Evolutionary conservation across 129 eudicot genomes (phyloP).

Genomic region (Pseudognaphalium luteoalbum): DNA sequence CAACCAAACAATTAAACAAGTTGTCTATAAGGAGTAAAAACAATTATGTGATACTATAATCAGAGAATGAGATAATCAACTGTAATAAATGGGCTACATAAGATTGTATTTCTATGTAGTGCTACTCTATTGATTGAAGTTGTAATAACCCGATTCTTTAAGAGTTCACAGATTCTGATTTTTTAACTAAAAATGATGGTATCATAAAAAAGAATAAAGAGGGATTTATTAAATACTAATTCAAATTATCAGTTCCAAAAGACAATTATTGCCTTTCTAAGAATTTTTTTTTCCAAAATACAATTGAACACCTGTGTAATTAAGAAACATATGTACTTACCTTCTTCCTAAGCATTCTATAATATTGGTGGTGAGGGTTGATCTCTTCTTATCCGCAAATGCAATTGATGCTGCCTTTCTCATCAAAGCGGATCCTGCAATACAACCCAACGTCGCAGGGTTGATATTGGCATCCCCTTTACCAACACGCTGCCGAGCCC

Average conservation of each 20-base stretch:
- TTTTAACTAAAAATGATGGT: background rate
- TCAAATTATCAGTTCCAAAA: background rate
- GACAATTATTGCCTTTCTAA: too few relatives aligned
- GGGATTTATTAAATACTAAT: background rate
- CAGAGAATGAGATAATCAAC: background rate
- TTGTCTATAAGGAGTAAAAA: background rate
- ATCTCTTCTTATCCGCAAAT: constrained; percentile 69
- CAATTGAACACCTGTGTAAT: background rate
- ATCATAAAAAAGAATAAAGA: too few relatives aligned
- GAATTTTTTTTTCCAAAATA: too few relatives aligned
- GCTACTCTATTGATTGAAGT: too few relatives aligned
- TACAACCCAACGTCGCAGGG: constrained; percentile 70
- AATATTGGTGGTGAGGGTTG: constrained; percentile 82
- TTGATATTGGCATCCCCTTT: constrained; percentile 38
- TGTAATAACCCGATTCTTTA: too few relatives aligned
- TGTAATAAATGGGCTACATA: background rate
- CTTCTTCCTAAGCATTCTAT: constrained; percentile 89
- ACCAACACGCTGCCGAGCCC: constrained; percentile 69
- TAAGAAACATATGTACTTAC: constrained; percentile 21
- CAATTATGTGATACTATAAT: background rate
- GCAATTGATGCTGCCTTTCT: constrained; percentile 87
- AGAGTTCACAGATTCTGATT: background rate
- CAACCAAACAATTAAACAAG: constrained; percentile 8
- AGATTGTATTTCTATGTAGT: background rate
- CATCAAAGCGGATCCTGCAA: constrained; percentile 81